Evolutionary conservation across 108 stramenopile species (phyloP).

Genomic region (Nitzschia sp.): DNA sequence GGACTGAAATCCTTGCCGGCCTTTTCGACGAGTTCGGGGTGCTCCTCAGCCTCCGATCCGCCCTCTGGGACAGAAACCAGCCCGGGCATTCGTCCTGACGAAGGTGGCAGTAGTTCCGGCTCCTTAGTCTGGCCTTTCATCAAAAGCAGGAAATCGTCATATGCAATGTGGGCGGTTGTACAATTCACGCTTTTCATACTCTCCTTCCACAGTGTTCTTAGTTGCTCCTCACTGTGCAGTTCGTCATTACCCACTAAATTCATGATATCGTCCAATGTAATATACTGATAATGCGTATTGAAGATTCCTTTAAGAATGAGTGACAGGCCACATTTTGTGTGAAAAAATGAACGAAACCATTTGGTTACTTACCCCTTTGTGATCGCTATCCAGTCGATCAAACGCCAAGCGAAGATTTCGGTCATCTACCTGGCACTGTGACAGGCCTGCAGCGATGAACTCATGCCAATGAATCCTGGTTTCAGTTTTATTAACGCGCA

Average conservation of each 20-base stretch:
- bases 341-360: neutral
- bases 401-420: slow-evolving; percentile 79
- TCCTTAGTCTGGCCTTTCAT: slow-evolving; percentile 85
- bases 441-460: slow-evolving; percentile 80
- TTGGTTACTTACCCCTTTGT: slow-evolving; percentile 49
- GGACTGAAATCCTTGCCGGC: neutral
- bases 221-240: slow-evolving; percentile 64
- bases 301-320: no score
- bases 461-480: slow-evolving; percentile 80
- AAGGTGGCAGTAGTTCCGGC: slow-evolving; percentile 8
- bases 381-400: slow-evolving; percentile 73
- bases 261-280: slow-evolving; percentile 85
- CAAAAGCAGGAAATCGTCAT: slow-evolving; percentile 79
- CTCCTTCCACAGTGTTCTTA: slow-evolving; percentile 78
- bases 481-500: slow-evolving; percentile 75
- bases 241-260: slow-evolving; percentile 80
- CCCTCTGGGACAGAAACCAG: slow-evolving; percentile 7
- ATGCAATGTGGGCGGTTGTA: slow-evolving; percentile 57
- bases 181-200: slow-evolving; percentile 64
- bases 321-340: neutral
- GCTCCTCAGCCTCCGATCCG: slow-evolving; percentile 14
- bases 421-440: slow-evolving; percentile 81
- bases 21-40: neutral
- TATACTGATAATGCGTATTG: no score
- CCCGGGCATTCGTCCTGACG: neutral